Percentiles rank a stretch among this genome's conserved stretches.
These are phyloP conservation scores for Apiotrichum montevideense DNA, from an alignment of 1,284 basidiomycete species.

Conservation along the genomic window DNA sequence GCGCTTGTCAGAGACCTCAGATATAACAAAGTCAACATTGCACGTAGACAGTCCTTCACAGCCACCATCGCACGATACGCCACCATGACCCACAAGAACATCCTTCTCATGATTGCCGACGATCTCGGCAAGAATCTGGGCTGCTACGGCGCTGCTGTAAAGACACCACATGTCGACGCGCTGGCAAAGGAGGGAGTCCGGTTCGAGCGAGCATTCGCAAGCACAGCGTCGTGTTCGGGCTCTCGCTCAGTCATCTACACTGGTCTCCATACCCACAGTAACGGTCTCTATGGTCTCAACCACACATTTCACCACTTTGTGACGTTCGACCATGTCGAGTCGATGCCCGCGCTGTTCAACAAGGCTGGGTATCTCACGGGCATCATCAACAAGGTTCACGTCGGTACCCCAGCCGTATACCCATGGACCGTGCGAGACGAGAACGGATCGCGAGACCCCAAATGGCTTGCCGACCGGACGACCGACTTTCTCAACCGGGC, in stretches of 20 bases:
- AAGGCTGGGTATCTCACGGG: constrained; percentile 18
- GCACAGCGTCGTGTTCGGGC: constrained; percentile 22
- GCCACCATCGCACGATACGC: too few relatives aligned
- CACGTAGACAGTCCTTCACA: too few relatives aligned
- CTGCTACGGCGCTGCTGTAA: constrained; percentile 13
- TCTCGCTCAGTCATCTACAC: constrained; percentile 22
- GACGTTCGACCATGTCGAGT: constrained; percentile 21
- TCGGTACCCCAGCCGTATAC: constrained; percentile 19
- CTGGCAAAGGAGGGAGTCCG: constrained; percentile 16
- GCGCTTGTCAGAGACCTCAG: too few relatives aligned
- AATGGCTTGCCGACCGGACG: constrained; percentile 20
- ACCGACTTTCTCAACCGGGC: constrained; percentile 17
- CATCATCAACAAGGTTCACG: constrained; percentile 23
- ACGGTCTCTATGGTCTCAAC: constrained; percentile 26
- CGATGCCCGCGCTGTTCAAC: constrained; percentile 20
- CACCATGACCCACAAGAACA: constrained; percentile 9
- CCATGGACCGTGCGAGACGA: constrained; percentile 16
- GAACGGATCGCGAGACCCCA: constrained; percentile 14
- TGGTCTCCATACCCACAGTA: constrained; percentile 26
- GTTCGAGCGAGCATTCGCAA: constrained; percentile 22
- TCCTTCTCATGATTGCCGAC: constrained; percentile 24
- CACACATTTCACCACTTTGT: constrained; percentile 15
- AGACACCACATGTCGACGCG: constrained; percentile 18
- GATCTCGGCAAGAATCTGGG: constrained; percentile 23
- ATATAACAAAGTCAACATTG: too few relatives aligned